These are phyloP conservation scores for Phalaenopsis aphrodite DNA, from an alignment of 106 monocot genomes.

Conservation along the genomic window DNA sequence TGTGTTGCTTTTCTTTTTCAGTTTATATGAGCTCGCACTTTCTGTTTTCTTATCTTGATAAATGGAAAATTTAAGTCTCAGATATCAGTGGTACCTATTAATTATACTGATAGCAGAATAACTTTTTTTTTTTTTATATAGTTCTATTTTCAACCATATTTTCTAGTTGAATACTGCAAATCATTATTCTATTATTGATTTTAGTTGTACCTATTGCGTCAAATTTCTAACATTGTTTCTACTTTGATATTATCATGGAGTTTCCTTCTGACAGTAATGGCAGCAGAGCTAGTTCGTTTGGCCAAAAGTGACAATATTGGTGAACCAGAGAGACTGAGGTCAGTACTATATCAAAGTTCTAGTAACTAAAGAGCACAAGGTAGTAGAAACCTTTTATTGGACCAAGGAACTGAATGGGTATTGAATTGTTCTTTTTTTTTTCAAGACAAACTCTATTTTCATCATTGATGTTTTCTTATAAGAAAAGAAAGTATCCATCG, in stretches of 20 bases:
- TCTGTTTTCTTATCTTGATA: not conserved
- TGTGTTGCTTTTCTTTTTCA: not conserved
- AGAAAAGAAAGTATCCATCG: not conserved
- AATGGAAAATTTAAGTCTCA: not conserved
- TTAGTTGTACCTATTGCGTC: not conserved
- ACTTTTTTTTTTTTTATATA: not conserved
- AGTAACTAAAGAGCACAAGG: not conserved
- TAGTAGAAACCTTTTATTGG: not conserved
- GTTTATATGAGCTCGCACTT: not conserved
- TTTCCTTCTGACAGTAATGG: slow-evolving; percentile 60
- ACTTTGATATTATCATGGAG: not conserved
- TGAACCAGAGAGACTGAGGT: slow-evolving; percentile 83
- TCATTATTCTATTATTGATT: not conserved
- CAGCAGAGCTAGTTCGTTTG: slow-evolving; percentile 78
- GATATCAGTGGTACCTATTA: not conserved
- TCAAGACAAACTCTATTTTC: not conserved
- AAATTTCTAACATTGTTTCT: not conserved
- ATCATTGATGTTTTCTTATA: not conserved
- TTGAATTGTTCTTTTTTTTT: not conserved
- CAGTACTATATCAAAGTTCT: slow-evolving; percentile 10
- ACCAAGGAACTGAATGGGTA: not conserved
- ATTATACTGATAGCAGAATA: not conserved
- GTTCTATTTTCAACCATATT: not conserved
- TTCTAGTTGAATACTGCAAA: not conserved
- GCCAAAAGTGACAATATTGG: slow-evolving; percentile 47